Conservation (phyloP, 306 rosid genomes). For the Lathyrus aphaca region DNA sequence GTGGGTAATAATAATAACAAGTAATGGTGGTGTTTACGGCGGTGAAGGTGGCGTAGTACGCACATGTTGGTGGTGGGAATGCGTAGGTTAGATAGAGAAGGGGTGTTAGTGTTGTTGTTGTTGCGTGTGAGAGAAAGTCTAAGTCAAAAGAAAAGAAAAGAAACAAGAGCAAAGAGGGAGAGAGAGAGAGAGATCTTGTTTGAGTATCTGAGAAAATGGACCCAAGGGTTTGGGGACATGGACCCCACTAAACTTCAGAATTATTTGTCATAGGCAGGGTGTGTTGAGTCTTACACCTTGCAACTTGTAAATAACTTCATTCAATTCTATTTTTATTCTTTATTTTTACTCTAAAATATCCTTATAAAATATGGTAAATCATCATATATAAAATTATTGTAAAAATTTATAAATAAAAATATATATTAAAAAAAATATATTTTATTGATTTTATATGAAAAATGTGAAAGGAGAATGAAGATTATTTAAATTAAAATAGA, state of each 20-base stretch:
- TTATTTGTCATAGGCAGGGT: constrained; percentile 47
- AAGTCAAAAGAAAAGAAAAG: constrained; percentile 62
- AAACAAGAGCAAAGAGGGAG: constrained; percentile 30
- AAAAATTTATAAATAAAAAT: too few relatives aligned
- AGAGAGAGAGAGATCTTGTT: constrained; percentile 38
- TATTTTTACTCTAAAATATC: too few relatives aligned
- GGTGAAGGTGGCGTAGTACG: constrained; percentile 47
- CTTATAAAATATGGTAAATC: too few relatives aligned
- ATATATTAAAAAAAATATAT: too few relatives aligned
- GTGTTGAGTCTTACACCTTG: constrained; percentile 7
- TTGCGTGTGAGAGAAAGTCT: constrained; percentile 31
- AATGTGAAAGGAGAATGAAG: too few relatives aligned
- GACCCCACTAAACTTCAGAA: constrained; percentile 43
- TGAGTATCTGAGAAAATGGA: constrained; percentile 40
- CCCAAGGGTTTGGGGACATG: constrained; percentile 22
- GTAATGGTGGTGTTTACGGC: constrained; percentile 25
- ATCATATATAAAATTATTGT: too few relatives aligned
- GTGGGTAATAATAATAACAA: constrained; percentile 43
- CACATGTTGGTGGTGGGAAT: constrained; percentile 54
- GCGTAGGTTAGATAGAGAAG: constrained; percentile 43
- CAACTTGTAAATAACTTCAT: neutral
- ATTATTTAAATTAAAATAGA: too few relatives aligned
- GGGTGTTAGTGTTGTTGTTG: neutral
- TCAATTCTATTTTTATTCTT: too few relatives aligned
- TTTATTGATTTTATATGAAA: too few relatives aligned